Evolutionary conservation across 2,329 filamentous ascomycete species (phyloP), one percentile per base, ranked within the genome.

Genomic region (Periconia sp.): DNA sequence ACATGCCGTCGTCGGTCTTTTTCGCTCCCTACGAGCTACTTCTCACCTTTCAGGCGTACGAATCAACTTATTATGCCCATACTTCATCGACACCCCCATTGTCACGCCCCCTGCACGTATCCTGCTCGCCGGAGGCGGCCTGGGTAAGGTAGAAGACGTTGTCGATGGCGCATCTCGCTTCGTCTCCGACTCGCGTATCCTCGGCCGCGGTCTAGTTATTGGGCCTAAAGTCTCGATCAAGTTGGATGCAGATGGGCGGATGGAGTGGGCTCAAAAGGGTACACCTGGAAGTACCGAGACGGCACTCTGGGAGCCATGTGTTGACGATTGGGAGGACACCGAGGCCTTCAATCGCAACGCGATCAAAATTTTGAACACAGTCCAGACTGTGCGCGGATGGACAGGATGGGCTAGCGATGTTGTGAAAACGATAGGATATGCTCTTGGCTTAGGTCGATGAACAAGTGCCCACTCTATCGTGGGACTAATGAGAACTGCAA

Each of bases 11-110:
- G 73, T 85, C 9, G 86, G 85, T 0, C 69, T 87, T 23, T 87
- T 85, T 65, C 77, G 85, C 30, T 73, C 76, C 5, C 68, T 88
- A 32, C 75, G 84, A 12, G 63, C 72, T 4, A 78, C 70, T 5
- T 71, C 77, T 2, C 73, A 75, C 40, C 52, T 66, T 6, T 67
- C 75, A 29, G 80, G 80, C 17, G 69, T 88, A 29, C 76, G 86
- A 31, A 72, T 86, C 46, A 88, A 88, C 59, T 73, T 87, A 57
- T 63, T 88, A n/a, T 79, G 78, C 44, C 85, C 85, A 0, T 88
- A 87, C 66, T 88, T 86, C 63, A 76, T 79, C 56, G 79, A 83
- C 54, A 85, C 82, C 11, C 80, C 82, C n/a, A 76, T 88, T 31
- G 61, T 85, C 4, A 68, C 75, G 1, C 45, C 67, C 1, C 42